These are phyloP conservation scores for Phytophthora capsici DNA, from an alignment of 352 stramenopile species.

Conservation along the genomic window DNA sequence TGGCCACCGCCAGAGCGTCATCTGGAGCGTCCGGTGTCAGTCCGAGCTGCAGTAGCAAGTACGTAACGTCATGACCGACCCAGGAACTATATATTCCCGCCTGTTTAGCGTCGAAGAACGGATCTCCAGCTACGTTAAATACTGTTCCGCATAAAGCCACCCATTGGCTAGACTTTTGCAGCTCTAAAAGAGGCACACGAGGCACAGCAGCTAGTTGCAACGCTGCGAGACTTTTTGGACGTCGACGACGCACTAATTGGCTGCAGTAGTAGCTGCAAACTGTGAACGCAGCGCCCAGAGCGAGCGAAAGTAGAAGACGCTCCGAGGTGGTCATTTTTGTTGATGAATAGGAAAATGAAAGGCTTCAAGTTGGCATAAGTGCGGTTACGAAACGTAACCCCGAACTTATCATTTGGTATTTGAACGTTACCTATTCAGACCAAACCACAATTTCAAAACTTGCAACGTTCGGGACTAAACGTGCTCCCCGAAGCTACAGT, in stretches of 20 bases:
- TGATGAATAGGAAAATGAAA: conserved; percentile 14
- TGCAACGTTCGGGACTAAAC: too few relatives aligned
- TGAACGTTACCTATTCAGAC: too few relatives aligned
- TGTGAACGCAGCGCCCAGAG: conserved; percentile 23
- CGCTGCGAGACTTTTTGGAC: conserved; percentile 16
- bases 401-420: too few relatives aligned
- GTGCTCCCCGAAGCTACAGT: too few relatives aligned
- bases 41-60: conserved; percentile 48
- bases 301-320: conserved; percentile 30
- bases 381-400: neutral
- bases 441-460: too few relatives aligned
- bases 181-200: conserved; percentile 27
- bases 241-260: conserved; percentile 10
- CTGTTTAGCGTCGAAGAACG: conserved; percentile 48
- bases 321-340: conserved; percentile 23
- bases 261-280: conserved; percentile 35
- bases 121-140: conserved; percentile 57
- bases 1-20: conserved; percentile 36
- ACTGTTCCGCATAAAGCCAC: conserved; percentile 61
- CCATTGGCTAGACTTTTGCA: conserved; percentile 41
- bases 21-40: conserved; percentile 36
- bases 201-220: conserved; percentile 15
- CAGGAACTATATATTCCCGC: conserved; percentile 56
- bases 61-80: conserved; percentile 62
- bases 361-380: conserved; percentile 21